A percentile compares a stretch with the other conserved stretches of the same genome.
These are phyloP conservation scores for Euphorbia schlechtendalii DNA, from an alignment of 441 rosid species.

Conservation along the genomic window DNA sequence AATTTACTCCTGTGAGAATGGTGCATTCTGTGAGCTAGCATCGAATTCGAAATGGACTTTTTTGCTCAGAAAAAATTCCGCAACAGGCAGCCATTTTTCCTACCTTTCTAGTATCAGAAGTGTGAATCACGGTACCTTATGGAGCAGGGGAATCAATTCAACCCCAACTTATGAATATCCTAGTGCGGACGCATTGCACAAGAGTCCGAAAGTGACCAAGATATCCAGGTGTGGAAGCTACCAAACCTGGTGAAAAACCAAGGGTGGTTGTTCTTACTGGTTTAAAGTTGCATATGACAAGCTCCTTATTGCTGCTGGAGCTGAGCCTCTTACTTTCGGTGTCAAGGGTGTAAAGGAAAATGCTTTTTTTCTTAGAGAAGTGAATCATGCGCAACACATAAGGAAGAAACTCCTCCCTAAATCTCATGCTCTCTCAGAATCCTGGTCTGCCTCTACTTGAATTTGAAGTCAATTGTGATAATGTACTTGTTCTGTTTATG, in stretches of 20 bases:
- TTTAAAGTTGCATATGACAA: conserved; percentile 90
- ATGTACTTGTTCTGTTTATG: neutral
- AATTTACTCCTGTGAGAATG: conserved; percentile 21
- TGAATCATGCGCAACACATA: conserved; percentile 88
- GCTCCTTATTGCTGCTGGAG: conserved; percentile 82
- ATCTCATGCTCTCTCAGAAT: conserved; percentile 88
- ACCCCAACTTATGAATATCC: conserved; percentile 34
- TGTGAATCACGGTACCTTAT: conserved; percentile 19
- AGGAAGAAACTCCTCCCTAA: conserved; percentile 81
- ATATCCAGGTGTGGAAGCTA: conserved; percentile 50
- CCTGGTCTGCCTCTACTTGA: too few species aligned
- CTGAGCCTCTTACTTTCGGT: conserved; percentile 93
- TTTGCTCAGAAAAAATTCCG: conserved; percentile 24
- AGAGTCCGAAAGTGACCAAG: conserved; percentile 36
- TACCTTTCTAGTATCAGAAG: conserved; percentile 20
- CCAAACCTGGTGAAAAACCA: conserved; percentile 57
- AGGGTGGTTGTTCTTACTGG: conserved; percentile 63
- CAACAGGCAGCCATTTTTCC: conserved; percentile 19
- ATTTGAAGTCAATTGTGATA: too few species aligned
- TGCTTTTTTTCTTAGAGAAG: conserved; percentile 89
- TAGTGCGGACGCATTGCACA: conserved; percentile 27
- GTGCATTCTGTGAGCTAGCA: conserved; percentile 16
- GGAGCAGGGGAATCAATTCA: conserved; percentile 48
- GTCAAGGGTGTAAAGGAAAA: conserved; percentile 76
- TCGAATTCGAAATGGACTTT: conserved; percentile 6